Evolutionary conservation across 2,329 filamentous ascomycete genomes (phyloP).

Genomic region (Ascochyta koolunga): DNA sequence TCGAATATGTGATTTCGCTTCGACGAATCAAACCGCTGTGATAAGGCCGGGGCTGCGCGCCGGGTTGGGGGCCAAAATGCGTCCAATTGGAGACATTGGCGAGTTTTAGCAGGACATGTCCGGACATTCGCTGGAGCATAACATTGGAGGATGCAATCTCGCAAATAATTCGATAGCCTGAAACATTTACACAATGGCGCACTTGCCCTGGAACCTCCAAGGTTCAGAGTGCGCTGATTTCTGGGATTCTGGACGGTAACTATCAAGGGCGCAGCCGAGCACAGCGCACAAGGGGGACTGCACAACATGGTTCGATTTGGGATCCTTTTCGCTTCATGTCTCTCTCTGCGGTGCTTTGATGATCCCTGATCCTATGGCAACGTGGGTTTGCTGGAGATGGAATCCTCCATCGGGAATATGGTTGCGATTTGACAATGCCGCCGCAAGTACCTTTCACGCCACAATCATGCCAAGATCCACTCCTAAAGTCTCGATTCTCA

Average conservation of each 20-base stretch:
- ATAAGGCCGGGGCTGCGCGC: conserved; percentile 10
- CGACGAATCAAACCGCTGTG: conserved; percentile 9
- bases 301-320: conserved; percentile 12
- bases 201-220: conserved; percentile 1
- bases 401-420: conserved; percentile 1
- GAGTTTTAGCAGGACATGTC: conserved; percentile 5
- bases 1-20: conserved; percentile 3
- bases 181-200: background rate
- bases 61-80: conserved; percentile 11
- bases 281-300: conserved; percentile 4
- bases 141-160: conserved; percentile 15
- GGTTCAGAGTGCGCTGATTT: conserved; percentile 6
- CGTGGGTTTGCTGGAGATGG: background rate
- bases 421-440: conserved; percentile 1
- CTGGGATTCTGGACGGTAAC: background rate
- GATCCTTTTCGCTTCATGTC: conserved; percentile 1
- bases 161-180: conserved; percentile 4
- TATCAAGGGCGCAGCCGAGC: conserved; percentile 3
- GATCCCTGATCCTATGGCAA: background rate
- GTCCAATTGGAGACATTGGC: conserved; percentile 20
- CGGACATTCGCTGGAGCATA: conserved; percentile 13
- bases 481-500: conserved; percentile 1
- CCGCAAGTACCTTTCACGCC: conserved; percentile 1
- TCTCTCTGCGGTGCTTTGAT: conserved; percentile 1
- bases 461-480: background rate